Conservation (phyloP, 1,284 basidiomycete species). For the Boletus austroedulis region DNA sequence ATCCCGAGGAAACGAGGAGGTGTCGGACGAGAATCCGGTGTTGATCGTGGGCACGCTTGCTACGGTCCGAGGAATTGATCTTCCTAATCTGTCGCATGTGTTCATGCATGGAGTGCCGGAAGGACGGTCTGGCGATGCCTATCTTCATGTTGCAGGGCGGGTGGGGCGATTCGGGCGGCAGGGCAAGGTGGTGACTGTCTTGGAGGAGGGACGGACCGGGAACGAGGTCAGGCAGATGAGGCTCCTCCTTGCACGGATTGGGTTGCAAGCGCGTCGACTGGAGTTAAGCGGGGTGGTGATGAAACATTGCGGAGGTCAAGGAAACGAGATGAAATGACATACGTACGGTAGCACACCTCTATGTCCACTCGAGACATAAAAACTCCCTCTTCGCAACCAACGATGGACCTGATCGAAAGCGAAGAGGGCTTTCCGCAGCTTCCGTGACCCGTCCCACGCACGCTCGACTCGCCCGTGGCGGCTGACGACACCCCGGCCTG, state of each 20-base stretch:
- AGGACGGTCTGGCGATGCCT: conserved; percentile 52
- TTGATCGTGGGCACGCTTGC: conserved; percentile 67
- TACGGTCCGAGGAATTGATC: conserved; percentile 67
- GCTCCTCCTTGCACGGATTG: conserved; percentile 48
- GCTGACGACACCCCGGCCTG: conserved; percentile 26
- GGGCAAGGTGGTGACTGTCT: conserved; percentile 61
- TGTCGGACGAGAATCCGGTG: conserved; percentile 48
- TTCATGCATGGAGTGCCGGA: conserved; percentile 65
- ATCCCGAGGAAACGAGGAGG: conserved; percentile 30
- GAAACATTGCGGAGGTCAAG: conserved; percentile 27
- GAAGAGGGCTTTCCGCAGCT: no score
- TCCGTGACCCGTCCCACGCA: no score
- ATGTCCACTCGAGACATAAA: conserved; percentile 1
- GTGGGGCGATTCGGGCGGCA: conserved; percentile 66
- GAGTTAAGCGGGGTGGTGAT: conserved; percentile 35
- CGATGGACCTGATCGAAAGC: not conserved
- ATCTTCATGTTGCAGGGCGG: conserved; percentile 71
- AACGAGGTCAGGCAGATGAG: conserved; percentile 41
- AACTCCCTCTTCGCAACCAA: not conserved
- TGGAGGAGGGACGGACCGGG: conserved; percentile 39
- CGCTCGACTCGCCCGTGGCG: conserved; percentile 10
- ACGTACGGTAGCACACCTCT: conserved; percentile 7
- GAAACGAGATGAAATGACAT: conserved; percentile 6
- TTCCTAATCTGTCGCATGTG: conserved; percentile 68
- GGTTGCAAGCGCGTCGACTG: conserved; percentile 36